Evolutionary conservation across 305 asterid species (phyloP).

Genomic region (Andrographis paniculata): DNA sequence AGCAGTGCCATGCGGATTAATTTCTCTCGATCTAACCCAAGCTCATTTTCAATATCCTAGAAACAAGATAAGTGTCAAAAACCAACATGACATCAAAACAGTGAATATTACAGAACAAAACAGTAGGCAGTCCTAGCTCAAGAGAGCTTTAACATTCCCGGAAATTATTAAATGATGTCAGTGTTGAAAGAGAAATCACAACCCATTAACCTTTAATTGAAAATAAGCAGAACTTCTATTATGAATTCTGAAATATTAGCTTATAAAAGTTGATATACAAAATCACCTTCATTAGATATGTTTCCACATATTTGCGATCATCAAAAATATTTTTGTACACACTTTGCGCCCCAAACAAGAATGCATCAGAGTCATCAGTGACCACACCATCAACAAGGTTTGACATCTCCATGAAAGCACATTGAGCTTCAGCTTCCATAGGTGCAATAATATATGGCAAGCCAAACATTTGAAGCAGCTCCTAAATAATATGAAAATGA

Average conservation of each 20-base stretch:
- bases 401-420: constrained; percentile 86
- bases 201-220: constrained; percentile 4
- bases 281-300: constrained; percentile 86
- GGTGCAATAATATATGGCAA: constrained; percentile 94
- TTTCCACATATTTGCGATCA: constrained; percentile 95
- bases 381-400: constrained; percentile 96
- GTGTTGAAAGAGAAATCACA: too few species aligned
- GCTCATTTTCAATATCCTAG: constrained; percentile 87
- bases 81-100: constrained; percentile 17
- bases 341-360: constrained; percentile 83
- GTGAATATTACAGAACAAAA: constrained; percentile 12
- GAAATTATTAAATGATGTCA: neutral
- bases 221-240: too few species aligned
- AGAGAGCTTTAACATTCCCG: neutral
- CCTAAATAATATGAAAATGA: constrained; percentile 36
- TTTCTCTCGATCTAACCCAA: constrained; percentile 81
- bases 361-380: constrained; percentile 92
- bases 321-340: constrained; percentile 96
- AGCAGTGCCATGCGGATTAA: constrained; percentile 78
- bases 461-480: constrained; percentile 98
- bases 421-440: constrained; percentile 99
- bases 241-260: too few species aligned
- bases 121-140: constrained; percentile 3
- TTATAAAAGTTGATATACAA: constrained; percentile 6
- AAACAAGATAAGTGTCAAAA: too few species aligned